Evolutionary conservation across 208 protist species (phyloP).

Genomic region (Crithidia fasciculata): DNA sequence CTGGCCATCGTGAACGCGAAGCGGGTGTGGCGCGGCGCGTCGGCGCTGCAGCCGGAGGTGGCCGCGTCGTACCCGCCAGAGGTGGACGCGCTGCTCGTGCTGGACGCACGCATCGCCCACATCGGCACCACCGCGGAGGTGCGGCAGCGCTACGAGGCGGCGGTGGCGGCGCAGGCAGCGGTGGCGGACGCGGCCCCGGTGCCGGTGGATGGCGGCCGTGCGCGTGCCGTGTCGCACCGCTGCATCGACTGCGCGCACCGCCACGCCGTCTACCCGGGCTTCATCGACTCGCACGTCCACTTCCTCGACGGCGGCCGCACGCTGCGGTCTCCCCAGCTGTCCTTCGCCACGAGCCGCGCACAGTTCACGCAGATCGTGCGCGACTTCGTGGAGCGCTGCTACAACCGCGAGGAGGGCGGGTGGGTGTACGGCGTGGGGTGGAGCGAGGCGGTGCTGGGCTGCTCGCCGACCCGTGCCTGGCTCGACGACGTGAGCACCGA

Average conservation of each 20-base stretch:
- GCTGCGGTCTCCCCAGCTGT: constrained; percentile 38
- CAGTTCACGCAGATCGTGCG: constrained; percentile 44
- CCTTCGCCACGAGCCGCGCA: constrained; percentile 24
- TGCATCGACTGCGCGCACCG: constrained; percentile 52
- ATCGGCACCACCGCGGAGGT: constrained; percentile 48
- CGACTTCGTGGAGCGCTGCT: constrained; percentile 32
- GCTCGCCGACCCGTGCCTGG: constrained; percentile 51
- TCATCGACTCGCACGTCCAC: constrained; percentile 74
- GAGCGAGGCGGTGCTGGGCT: constrained; percentile 61
- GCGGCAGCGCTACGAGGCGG: constrained; percentile 25
- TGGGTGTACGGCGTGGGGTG: constrained; percentile 61
- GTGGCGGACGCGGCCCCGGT: constrained; percentile 7
- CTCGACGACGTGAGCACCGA: constrained; percentile 51
- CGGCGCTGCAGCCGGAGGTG: constrained; percentile 26
- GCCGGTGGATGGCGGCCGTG: constrained; percentile 36
- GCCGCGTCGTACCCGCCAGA: constrained; percentile 33
- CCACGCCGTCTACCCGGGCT: constrained; percentile 53
- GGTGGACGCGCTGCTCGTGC: constrained; percentile 48
- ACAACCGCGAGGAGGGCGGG: constrained; percentile 26
- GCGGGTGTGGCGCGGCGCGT: constrained; percentile 47
- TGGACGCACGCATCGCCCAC: constrained; percentile 41
- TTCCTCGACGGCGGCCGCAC: constrained; percentile 58
- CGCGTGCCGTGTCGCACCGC: constrained; percentile 26
- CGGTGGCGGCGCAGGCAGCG: constrained; percentile 12
- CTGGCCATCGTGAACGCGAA: constrained; percentile 58